phyloP scores from a whole-genome alignment of 768 basidiomycete genomes.

The Porphyrellus cyaneotinctus region DNA sequence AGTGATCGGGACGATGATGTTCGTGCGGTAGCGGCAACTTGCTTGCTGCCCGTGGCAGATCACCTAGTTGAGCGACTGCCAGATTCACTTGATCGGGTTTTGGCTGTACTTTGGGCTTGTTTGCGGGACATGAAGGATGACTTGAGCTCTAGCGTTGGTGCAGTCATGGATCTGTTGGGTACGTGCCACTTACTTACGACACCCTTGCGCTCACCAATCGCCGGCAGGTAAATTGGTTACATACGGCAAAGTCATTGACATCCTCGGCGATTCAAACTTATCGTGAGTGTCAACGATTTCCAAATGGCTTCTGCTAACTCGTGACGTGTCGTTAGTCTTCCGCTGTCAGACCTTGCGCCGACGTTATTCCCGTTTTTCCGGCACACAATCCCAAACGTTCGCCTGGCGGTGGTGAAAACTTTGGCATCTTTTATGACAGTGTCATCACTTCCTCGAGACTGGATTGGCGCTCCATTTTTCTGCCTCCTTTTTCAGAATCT shows the following conservation, averaged over 20 bases:
- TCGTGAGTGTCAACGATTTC: constrained; percentile 51
- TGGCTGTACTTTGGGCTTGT: constrained; percentile 88
- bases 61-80: constrained; percentile 75
- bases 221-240: constrained; percentile 73
- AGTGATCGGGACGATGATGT: constrained; percentile 94
- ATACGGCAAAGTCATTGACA: constrained; percentile 70
- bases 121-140: constrained; percentile 94
- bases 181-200: constrained; percentile 15
- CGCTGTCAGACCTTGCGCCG: constrained; percentile 77
- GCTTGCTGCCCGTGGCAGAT: constrained; percentile 81
- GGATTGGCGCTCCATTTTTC: constrained; percentile 76
- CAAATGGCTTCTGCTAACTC: constrained; percentile 4
- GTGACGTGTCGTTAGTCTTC: constrained; percentile 45
- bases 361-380: constrained; percentile 95
- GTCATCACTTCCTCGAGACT: constrained; percentile 66
- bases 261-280: constrained; percentile 62
- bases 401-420: constrained; percentile 88
- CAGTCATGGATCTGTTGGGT: constrained; percentile 98
- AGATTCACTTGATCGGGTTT: constrained; percentile 64
- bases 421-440: constrained; percentile 83
- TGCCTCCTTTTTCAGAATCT: constrained; percentile 92
- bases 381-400: constrained; percentile 91
- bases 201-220: constrained; percentile 2
- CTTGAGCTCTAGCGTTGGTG: constrained; percentile 91
- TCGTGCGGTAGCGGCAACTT: constrained; percentile 89